Base-by-base conservation (phyloP, 495 filamentous ascomycete species). In the Aspergillus olivimuriae region DNA sequence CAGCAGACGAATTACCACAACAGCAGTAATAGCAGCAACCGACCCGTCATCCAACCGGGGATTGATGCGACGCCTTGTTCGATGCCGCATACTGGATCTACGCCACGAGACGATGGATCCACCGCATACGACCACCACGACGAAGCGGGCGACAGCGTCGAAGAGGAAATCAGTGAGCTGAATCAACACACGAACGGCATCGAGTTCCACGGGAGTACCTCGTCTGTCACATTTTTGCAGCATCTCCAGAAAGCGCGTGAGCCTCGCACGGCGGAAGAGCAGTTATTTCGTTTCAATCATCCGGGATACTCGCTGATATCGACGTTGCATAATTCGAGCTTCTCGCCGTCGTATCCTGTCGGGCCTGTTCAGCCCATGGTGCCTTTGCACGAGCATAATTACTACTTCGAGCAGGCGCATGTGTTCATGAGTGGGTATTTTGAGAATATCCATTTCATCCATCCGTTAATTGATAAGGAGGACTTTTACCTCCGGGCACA, bases 371-470 rank as follows among this genome's bases (percentile, higher is more conserved):
- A 61, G 30, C 43, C 49, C 9, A 33, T 46, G 4, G 44, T 47
- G 7, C 44, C 52, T 16, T 48, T 66, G 21, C 56, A 57, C 8
- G 53, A 60, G 12, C 55, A 61, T 3, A 68, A 66, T 21, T 69
- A 63, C 35, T 68, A 69, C 33, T 66, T 69, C 19, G 63, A 66
- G 8, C 58, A 66, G 17, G 66, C 66, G 1, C 62, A 69, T 48
- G 44, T 62, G 1, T 69, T 69, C 24, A 69, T 69, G 53, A 66
- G 61, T 48, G 66, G 63, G 4, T 69, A 69, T 47, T 69, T 69
- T 35, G 62, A 66, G 43, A 66, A 66, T 38, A 61, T 69, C 4
- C 66, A 69, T 34, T 66, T 65, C 37, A 62, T 69, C 22, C 64
- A 69, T 18, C 66, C 66, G 16, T 53, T 69, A 1, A 64, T 69